These are phyloP conservation scores for Xerocomellus intermedius DNA, from an alignment of 768 basidiomycete species.

Conservation along the genomic window DNA sequence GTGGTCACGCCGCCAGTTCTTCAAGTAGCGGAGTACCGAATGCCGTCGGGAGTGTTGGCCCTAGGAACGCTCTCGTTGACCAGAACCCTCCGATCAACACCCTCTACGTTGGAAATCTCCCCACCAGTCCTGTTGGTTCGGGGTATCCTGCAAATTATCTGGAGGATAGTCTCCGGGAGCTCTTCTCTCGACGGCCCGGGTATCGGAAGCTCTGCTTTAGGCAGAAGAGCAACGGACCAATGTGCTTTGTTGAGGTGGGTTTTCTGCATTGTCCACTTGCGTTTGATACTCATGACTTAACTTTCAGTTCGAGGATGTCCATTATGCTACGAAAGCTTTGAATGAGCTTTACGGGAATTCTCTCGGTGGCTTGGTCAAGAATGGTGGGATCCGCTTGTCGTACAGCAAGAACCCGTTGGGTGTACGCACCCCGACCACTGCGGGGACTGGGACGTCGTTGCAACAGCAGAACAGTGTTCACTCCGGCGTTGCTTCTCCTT, in stretches of 20 bases:
- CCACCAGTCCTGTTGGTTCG: constrained; percentile 68
- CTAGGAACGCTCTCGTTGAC: constrained; percentile 54
- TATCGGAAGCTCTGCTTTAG: constrained; percentile 92
- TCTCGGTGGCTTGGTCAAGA: constrained; percentile 90
- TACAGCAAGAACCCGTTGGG: constrained; percentile 99
- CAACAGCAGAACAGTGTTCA: constrained; percentile 28
- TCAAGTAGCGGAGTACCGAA: constrained; percentile 30
- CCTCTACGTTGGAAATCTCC: constrained; percentile 98
- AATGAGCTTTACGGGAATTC: constrained; percentile 88
- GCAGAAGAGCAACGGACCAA: constrained; percentile 96
- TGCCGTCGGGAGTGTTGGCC: constrained; percentile 20
- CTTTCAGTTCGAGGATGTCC: constrained; percentile 84
- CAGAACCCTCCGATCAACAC: constrained; percentile 99
- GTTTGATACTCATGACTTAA: constrained; percentile 1
- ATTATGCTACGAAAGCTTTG: constrained; percentile 81
- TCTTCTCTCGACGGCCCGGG: constrained; percentile 79
- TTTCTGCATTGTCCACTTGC: neutral
- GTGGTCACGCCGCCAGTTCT: constrained; percentile 31
- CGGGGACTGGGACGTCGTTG: constrained; percentile 26
- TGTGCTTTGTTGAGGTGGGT: constrained; percentile 97
- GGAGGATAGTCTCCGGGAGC: constrained; percentile 80
- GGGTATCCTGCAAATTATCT: constrained; percentile 78
- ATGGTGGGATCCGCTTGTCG: constrained; percentile 91
- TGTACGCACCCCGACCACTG: constrained; percentile 75
- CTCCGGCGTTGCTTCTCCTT: constrained; percentile 26